Evolutionary conservation across 441 rosid species (phyloP).

Genomic region (Populus trichocarpa): DNA sequence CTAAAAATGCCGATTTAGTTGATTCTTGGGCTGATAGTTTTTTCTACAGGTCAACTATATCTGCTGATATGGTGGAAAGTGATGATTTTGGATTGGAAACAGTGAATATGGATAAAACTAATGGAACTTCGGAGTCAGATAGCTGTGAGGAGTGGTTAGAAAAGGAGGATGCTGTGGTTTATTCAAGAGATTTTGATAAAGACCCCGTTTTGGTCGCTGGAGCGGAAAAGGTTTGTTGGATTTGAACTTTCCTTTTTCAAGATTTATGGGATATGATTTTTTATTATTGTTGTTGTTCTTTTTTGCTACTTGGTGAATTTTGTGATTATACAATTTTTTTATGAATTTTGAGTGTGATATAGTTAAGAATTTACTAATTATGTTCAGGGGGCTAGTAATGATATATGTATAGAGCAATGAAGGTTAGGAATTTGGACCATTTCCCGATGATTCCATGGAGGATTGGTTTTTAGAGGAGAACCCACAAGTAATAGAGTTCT

Average conservation of each 20-base stretch:
- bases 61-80: constrained; percentile 9
- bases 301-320: neutral
- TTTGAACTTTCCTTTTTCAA: neutral
- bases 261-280: neutral
- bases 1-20: constrained; percentile 51
- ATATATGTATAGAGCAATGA: neutral
- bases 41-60: constrained; percentile 5
- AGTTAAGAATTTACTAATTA: neutral
- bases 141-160: constrained; percentile 79
- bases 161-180: constrained; percentile 56
- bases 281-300: neutral
- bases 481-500: neutral
- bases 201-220: constrained; percentile 64
- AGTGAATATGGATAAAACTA: constrained; percentile 11
- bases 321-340: neutral
- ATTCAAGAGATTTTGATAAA: constrained; percentile 62
- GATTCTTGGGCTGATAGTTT: constrained; percentile 47
- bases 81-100: constrained; percentile 13
- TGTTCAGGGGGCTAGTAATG: too few relatives aligned
- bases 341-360: neutral
- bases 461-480: neutral
- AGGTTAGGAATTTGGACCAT: neutral
- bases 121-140: constrained; percentile 18
- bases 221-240: constrained; percentile 45
- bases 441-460: neutral